These are phyloP conservation scores for Coniosporium apollinis DNA, from an alignment of 495 filamentous ascomycete species.

Conservation along the genomic window DNA sequence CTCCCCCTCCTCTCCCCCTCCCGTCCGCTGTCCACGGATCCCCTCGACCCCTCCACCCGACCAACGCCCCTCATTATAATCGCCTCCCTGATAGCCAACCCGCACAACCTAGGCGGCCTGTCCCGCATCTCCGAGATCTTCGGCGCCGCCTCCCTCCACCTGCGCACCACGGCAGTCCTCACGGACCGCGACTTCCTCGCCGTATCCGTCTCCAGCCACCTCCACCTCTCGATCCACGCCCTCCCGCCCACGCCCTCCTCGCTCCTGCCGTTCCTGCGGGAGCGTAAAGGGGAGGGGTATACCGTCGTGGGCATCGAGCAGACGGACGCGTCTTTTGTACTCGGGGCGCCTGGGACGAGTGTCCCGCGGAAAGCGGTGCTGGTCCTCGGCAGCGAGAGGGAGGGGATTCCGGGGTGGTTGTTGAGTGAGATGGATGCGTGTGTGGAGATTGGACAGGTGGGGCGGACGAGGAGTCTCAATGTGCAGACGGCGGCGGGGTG, in stretches of 20 bases:
- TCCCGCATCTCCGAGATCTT: slow-evolving; percentile 32
- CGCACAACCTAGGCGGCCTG: slow-evolving; percentile 32
- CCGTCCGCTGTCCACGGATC: neutral
- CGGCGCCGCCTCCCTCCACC: slow-evolving; percentile 22
- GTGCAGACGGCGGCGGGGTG: slow-evolving; percentile 34
- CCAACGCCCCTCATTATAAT: slow-evolving; percentile 23
- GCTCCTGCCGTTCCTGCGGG: slow-evolving; percentile 17
- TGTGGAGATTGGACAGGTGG: slow-evolving; percentile 31
- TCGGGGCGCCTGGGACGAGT: slow-evolving; percentile 5
- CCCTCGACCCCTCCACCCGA: neutral
- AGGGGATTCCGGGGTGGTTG: slow-evolving; percentile 28
- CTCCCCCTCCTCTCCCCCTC: slow-evolving; percentile 3
- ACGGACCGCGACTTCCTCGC: slow-evolving; percentile 25
- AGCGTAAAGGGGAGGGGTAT: slow-evolving; percentile 23
- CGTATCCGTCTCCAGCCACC: slow-evolving; percentile 27
- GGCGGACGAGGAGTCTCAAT: slow-evolving; percentile 34
- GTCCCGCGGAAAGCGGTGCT: slow-evolving; percentile 27
- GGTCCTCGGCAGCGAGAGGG: slow-evolving; percentile 30
- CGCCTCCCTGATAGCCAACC: slow-evolving; percentile 32
- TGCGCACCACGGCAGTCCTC: slow-evolving; percentile 16
- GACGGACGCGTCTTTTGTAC: slow-evolving; percentile 27
- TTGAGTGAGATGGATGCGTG: slow-evolving; percentile 28
- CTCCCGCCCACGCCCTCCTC: slow-evolving; percentile 9
- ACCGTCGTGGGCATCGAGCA: slow-evolving; percentile 32
- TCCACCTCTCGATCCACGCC: slow-evolving; percentile 27